Evolutionary conservation across 148 eudicot species (phyloP).

Genomic region (Polygonum aviculare): DNA sequence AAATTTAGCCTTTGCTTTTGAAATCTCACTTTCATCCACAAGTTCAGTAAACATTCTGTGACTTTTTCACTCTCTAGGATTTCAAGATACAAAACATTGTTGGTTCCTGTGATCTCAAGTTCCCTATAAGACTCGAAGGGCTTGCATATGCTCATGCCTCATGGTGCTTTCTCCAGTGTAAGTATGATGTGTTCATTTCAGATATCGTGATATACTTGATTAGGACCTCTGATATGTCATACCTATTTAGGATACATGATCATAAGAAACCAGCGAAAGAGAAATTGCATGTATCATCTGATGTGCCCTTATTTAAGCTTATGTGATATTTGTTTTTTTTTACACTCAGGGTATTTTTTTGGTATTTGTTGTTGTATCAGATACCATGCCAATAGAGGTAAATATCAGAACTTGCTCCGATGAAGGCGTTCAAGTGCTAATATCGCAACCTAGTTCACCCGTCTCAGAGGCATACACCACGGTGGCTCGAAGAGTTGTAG

Average conservation of each 20-base stretch:
- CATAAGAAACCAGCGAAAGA: neutral
- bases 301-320: no score
- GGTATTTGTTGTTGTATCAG: no score
- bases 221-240: neutral
- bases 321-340: no score
- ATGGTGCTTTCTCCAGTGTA: conserved; percentile 84
- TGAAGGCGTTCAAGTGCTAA: no score
- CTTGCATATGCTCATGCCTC: conserved; percentile 76
- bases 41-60: neutral
- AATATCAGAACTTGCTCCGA: no score
- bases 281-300: no score
- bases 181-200: conserved; percentile 17
- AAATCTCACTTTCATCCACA: neutral
- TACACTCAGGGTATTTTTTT: no score
- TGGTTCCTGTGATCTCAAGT: conserved; percentile 80
- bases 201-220: neutral
- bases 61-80: conserved; percentile 33
- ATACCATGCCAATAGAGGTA: no score
- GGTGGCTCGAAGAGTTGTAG: no score
- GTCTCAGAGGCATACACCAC: no score
- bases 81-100: conserved; percentile 87
- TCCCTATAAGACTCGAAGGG: conserved; percentile 79
- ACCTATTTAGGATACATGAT: neutral
- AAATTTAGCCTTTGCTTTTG: neutral
- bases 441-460: no score